Evolutionary conservation across 225 moss, liverwort and hornwort genomes (phyloP).

Genomic region (Lunularia cruciata): DNA sequence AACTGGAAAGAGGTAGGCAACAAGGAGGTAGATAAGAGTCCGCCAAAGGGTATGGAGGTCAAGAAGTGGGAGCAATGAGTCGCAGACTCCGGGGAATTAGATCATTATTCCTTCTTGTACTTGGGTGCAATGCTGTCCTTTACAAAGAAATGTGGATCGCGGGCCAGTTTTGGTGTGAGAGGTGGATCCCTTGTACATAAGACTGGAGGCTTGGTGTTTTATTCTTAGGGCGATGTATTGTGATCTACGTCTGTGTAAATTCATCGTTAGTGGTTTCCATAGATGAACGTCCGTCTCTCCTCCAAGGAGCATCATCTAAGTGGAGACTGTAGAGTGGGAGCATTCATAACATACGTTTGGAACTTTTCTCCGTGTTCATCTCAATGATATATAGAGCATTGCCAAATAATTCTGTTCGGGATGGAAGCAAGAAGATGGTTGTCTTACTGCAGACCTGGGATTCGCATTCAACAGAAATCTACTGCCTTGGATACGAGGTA

Average conservation of each 20-base stretch:
- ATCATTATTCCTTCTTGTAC: not conserved
- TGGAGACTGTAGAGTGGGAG: too few species aligned
- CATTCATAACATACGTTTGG: too few species aligned
- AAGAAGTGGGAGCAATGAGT: constrained; percentile 91
- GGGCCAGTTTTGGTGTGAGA: not conserved
- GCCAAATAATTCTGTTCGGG: not conserved
- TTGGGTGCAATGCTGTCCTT: not conserved
- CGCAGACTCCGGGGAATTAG: too few species aligned
- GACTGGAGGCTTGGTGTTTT: constrained; percentile 1
- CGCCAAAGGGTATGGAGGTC: constrained; percentile 95
- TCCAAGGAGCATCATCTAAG: too few species aligned
- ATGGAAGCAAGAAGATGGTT: too few species aligned
- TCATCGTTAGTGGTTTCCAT: not conserved
- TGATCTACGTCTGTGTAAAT: not conserved
- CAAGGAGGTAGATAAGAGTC: constrained; percentile 87
- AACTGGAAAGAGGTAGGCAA: constrained; percentile 99
- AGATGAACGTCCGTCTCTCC: too few species aligned
- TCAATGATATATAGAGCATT: not conserved
- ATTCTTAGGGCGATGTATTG: not conserved
- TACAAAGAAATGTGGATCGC: not conserved
- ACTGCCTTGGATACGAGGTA: too few species aligned
- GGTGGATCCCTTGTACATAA: not conserved
- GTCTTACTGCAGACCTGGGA: too few species aligned
- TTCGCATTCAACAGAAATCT: too few species aligned
- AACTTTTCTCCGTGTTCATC: too few species aligned